A percentile compares a stretch with the other conserved stretches of the same genome.
These are phyloP conservation scores for Trametes elegans DNA, from an alignment of 768 basidiomycete genomes.

Conservation along the genomic window DNA sequence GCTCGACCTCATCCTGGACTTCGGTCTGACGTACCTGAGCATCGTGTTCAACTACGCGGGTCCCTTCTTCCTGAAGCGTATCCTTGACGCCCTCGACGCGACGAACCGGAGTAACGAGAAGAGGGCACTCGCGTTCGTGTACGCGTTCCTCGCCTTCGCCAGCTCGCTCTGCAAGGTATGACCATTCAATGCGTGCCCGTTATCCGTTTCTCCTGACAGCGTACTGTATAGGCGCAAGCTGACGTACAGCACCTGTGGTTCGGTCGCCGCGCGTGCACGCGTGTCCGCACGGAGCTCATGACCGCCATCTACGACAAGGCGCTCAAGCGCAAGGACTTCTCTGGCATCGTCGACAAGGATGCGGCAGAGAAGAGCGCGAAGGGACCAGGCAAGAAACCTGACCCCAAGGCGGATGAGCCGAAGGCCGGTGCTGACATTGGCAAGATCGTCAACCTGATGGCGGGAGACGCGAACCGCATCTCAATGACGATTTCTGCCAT, in stretches of 20 bases:
- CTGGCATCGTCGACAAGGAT: conserved; percentile 64
- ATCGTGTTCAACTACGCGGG: conserved; percentile 76
- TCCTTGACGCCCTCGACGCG: conserved; percentile 55
- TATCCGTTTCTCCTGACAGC: not conserved
- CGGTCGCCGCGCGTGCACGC: conserved; percentile 69
- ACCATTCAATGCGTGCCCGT: not conserved
- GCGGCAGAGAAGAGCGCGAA: conserved; percentile 35
- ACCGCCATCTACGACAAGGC: conserved; percentile 88
- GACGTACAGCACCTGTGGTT: conserved; percentile 81
- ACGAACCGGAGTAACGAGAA: conserved; percentile 36
- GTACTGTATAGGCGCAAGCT: conserved; percentile 45
- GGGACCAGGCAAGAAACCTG: conserved; percentile 26
- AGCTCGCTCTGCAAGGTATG: conserved; percentile 54
- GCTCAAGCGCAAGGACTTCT: conserved; percentile 78
- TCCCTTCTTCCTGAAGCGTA: conserved; percentile 83
- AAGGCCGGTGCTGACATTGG: conserved; percentile 83
- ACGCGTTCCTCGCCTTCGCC: conserved; percentile 72
- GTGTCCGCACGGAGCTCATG: conserved; percentile 79
- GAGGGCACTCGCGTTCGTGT: conserved; percentile 67
- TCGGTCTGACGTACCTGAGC: conserved; percentile 61
- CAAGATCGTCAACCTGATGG: conserved; percentile 90
- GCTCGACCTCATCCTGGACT: conserved; percentile 56
- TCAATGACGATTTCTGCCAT: conserved; percentile 51
- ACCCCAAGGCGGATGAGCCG: conserved; percentile 44
- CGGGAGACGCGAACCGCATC: conserved; percentile 66